Evolutionary conservation across 371 early-diverging fungal species (phyloP).

Genomic region (Circinella minor): DNA sequence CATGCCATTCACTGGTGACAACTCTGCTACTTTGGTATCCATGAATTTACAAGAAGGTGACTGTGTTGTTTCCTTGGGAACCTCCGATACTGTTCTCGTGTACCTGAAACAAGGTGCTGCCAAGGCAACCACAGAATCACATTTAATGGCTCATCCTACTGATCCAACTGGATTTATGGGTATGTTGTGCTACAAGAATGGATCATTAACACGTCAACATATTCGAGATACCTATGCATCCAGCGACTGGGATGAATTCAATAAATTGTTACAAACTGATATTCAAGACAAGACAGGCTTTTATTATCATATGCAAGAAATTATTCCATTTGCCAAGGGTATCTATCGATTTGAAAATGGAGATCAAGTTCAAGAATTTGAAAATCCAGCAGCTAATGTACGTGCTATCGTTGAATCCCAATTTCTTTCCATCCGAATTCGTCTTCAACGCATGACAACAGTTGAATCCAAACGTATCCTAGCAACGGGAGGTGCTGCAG

Average conservation of each 20-base stretch:
- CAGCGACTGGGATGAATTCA: conserved; percentile 67
- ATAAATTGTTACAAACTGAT: conserved; percentile 37
- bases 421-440: conserved; percentile 72
- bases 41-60: conserved; percentile 64
- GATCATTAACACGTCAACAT: conserved; percentile 75
- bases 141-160: conserved; percentile 78
- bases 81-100: conserved; percentile 79
- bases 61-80: conserved; percentile 79
- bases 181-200: conserved; percentile 86
- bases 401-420: conserved; percentile 79
- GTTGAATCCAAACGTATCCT: conserved; percentile 54
- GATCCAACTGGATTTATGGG: conserved; percentile 66
- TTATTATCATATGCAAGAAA: conserved; percentile 77
- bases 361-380: conserved; percentile 54
- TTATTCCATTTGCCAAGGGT: conserved; percentile 76
- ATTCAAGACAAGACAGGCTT: conserved; percentile 57
- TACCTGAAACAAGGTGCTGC: conserved; percentile 55
- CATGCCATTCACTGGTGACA: conserved; percentile 84
- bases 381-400: conserved; percentile 43
- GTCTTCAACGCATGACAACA: conserved; percentile 41
- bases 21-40: conserved; percentile 74
- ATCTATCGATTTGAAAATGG: conserved; percentile 67
- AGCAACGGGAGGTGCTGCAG: conserved; percentile 81
- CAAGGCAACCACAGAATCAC: conserved; percentile 55
- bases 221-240: conserved; percentile 64